Evolutionary conservation across 768 basidiomycete species (phyloP), one percentile per base, ranked within the genome.

Genomic region (Leccinum disarticulatum): DNA sequence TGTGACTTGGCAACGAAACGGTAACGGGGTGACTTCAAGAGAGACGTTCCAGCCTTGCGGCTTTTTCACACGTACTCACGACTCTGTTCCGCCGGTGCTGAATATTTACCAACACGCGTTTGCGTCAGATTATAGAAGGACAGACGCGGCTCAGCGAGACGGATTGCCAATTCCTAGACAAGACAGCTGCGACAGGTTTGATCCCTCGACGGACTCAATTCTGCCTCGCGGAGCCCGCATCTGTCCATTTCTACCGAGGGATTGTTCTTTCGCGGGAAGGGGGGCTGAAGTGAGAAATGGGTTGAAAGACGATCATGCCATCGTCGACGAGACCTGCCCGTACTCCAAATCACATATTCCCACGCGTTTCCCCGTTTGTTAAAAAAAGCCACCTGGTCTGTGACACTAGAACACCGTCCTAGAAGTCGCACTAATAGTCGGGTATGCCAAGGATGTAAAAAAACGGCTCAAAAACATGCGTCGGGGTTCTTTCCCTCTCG

Each of bases 1-100:
- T 17, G 49, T 64, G 59, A 36, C 67, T 36, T 67, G 63, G 41
- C 60, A n/a, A 59, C 68, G 15, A 43, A 6, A 22, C 5, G 60
- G 68, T 60, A 64, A 67, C 64, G 59, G 50, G 67, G 64, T 38
- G 15, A 15, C 52, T 28, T 52, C 5, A 11, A 31, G 22, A 22
- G 22, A 22, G 28, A 22, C 46, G 36, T 15, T 41, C 15, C 28
- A 22, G 3, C 35, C 36, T 38, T 17, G 33, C 28, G 17, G 9
- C 15, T 14, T 41, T 31, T 46, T 59, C 61, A 48, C 63, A 65
- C 64, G 27, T 13, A 33, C 33, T 13, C 25, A 54, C 19, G 11
- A 22, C 52, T 22, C 35, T n/a, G 28, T 50, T 50, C 49, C 49
- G 49, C 51, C 51, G 30, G 27, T 22, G 28, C 17, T 22, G 25